Evolutionary conservation across 805 yeast genomes (phyloP).

Genomic region (Myxozyma monticola): DNA sequence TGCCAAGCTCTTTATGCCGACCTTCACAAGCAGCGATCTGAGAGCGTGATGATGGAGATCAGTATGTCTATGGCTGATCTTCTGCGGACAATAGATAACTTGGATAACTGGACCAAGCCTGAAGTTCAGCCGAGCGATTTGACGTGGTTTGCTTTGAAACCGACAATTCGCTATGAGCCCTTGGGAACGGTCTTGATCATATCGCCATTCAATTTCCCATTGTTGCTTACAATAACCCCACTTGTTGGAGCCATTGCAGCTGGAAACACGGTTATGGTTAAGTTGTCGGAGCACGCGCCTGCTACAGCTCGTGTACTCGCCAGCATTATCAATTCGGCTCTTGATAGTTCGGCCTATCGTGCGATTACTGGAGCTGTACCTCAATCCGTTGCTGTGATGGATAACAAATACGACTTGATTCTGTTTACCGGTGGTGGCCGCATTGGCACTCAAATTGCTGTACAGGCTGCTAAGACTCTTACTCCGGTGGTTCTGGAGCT

Average conservation of each 20-base stretch:
- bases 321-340: conserved; percentile 52
- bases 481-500: conserved; percentile 81
- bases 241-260: conserved; percentile 78
- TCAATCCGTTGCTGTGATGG: conserved; percentile 60
- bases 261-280: conserved; percentile 77
- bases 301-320: conserved; percentile 57
- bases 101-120: conserved; percentile 63
- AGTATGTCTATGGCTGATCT: conserved; percentile 55
- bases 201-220: conserved; percentile 80
- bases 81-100: conserved; percentile 55
- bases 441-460: conserved; percentile 76
- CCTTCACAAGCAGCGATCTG: conserved; percentile 63
- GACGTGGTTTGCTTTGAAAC: conserved; percentile 18
- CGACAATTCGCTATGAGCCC: conserved; percentile 40
- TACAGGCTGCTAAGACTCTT: conserved; percentile 78
- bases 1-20: conserved; percentile 63
- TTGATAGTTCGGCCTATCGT: conserved; percentile 57
- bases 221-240: conserved; percentile 62
- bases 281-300: conserved; percentile 75
- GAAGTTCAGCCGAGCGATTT: conserved; percentile 23
- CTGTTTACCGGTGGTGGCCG: conserved; percentile 78
- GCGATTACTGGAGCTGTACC: conserved; percentile 73
- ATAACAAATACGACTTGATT: conserved; percentile 74
- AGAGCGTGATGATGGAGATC: conserved; percentile 62
- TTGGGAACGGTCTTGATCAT: conserved; percentile 71